phyloP scores from a whole-genome alignment of 2,329 filamentous ascomycete genomes.

The Hymenoscyphus scutula region DNA sequence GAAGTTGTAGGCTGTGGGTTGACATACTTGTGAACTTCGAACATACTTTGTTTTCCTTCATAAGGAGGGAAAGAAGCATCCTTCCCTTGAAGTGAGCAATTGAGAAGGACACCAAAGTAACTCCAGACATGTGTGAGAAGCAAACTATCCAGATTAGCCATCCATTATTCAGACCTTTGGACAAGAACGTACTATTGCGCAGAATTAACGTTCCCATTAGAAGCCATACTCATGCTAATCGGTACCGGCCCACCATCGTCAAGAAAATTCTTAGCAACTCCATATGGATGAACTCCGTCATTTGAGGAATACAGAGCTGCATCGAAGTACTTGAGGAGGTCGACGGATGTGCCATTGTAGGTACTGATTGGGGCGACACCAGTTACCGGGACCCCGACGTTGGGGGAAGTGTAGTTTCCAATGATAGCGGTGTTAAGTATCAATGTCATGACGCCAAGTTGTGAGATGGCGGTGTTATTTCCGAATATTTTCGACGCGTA shows the following conservation, averaged over 20 bases:
- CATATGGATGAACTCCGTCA: constrained; percentile 41
- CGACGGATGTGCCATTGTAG: constrained; percentile 49
- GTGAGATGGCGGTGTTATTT: constrained; percentile 57
- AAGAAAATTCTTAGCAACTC: constrained; percentile 54
- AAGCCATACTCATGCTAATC: constrained; percentile 51
- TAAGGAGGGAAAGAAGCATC: constrained; percentile 51
- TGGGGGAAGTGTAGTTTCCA: constrained; percentile 56
- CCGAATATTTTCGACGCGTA: constrained; percentile 19
- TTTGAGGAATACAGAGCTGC: constrained; percentile 53
- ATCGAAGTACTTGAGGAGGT: constrained; percentile 56
- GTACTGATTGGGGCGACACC: constrained; percentile 51
- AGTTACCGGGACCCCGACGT: constrained; percentile 49
- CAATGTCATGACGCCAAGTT: constrained; percentile 52
- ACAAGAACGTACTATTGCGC: constrained; percentile 50
- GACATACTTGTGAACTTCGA: constrained; percentile 47
- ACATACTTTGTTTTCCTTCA: constrained; percentile 45
- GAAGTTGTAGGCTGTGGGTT: no score
- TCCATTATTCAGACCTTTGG: background rate
- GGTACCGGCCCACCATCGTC: constrained; percentile 55
- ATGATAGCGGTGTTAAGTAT: constrained; percentile 62
- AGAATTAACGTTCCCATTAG: constrained; percentile 45
- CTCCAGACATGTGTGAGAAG: constrained; percentile 59
- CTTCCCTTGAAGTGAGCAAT: constrained; percentile 48
- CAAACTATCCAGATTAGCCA: constrained; percentile 38
- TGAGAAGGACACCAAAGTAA: constrained; percentile 57